Base-by-base conservation (phyloP, 148 eudicot species). In the Amaranthus cruentus region DNA sequence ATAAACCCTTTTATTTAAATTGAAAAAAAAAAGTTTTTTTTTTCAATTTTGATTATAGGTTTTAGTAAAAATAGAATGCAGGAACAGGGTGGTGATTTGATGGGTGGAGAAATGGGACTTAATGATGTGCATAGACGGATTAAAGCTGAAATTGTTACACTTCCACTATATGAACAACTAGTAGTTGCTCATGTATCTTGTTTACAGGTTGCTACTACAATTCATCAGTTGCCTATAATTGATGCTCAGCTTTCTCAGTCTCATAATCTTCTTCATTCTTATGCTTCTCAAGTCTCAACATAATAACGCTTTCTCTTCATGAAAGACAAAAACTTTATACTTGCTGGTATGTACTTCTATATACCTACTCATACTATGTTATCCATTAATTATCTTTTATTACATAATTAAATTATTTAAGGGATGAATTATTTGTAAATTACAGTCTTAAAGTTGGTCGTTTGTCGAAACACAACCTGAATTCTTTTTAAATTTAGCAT, bases 171-270 rank as follows among this genome's bases (percentile, higher is more conserved):
- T 66, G 99, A 91, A 71, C 99, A 95, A 86, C 85, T 95, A 2
- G 81, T 91, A 42, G 65, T 88, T 0, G 97, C 99, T 21, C 99
- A 95, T 67, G 96, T 92, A 1, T 83, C 92, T 4, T 95, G 98
- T 74, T 81, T 95, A 11, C 83, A 96, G 4, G 93, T 95, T 6
- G 98, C 97, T 1, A 95, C 98, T 21, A 97, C 98, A 9, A 88
- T 95, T 68, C 97, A 95, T 83, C 98, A 95, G 77, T 75, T 91
- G 59, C 93, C 91, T 4, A 70, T 87, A 3, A 88, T 95, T 54
- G 97, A 95, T 9, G 90, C 93, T 4, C 98, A 95, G 80, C 76
- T 91, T 9, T 59, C 88, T 6, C 93, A 90, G 66, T 86, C 93
- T 2, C 93, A 90, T 64, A 76, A 88, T 73, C 70, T 95, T 11